phyloP scores from a whole-genome alignment of 345 rosid species.

The Bruguiera sexangula region DNA sequence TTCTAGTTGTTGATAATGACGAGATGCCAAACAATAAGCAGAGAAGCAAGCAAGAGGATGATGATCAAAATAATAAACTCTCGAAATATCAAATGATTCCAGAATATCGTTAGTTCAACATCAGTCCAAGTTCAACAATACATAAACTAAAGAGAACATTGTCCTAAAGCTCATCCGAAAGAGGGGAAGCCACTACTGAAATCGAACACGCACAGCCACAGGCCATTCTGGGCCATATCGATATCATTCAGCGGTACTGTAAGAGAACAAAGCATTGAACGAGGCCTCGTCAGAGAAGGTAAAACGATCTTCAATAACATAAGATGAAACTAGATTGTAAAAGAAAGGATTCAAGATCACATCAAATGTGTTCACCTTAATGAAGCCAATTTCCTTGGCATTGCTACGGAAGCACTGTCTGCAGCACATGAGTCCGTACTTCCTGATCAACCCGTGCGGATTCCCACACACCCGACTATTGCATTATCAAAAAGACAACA shows the following conservation, averaged over 20 bases:
- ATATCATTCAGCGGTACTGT: constrained; percentile 27
- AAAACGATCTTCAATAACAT: background rate
- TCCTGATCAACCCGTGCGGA: constrained; percentile 33
- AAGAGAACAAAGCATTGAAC: background rate
- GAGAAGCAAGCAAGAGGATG: background rate
- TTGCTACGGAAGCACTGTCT: constrained; percentile 41
- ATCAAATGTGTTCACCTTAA: constrained; percentile 17
- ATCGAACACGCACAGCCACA: background rate
- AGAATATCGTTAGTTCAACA: background rate
- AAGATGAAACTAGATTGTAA: background rate
- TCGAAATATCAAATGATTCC: background rate
- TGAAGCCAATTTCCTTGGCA: constrained; percentile 38
- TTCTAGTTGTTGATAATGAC: too few species aligned
- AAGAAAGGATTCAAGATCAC: background rate
- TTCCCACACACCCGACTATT: constrained; percentile 37
- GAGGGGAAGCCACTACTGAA: background rate
- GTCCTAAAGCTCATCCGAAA: background rate
- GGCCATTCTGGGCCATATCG: background rate
- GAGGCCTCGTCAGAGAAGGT: background rate
- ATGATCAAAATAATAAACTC: background rate
- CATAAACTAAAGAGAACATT: constrained; percentile 6
- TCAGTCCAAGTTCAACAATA: constrained; percentile 4
- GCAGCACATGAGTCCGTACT: constrained; percentile 42
- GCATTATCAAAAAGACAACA: background rate
- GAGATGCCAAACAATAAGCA: too few species aligned